phyloP scores from a whole-genome alignment of 2,329 filamentous ascomycete genomes.

The Sclerotinia trifoliorum region DNA sequence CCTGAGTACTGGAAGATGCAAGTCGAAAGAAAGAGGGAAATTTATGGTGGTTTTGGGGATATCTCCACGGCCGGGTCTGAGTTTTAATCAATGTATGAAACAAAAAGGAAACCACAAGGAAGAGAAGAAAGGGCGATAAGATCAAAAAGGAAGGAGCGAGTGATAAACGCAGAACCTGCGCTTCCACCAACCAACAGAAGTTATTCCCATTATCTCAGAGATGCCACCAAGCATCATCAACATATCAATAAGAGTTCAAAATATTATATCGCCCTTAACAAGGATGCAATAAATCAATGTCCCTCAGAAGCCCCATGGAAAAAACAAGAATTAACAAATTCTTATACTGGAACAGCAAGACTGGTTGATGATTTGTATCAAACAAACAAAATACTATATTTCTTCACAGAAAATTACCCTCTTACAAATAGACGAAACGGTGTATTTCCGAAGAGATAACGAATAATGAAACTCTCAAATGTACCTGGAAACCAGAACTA shows the following conservation, averaged over 20 bases:
- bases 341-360: not conserved
- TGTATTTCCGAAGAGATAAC: not conserved
- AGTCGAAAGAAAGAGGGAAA: not conserved
- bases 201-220: not conserved
- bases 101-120: not conserved
- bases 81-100: not conserved
- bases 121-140: not conserved
- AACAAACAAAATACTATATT: not conserved
- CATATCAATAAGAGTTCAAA: not conserved
- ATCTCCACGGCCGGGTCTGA: not conserved
- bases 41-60: not conserved
- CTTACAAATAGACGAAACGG: not conserved
- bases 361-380: not conserved
- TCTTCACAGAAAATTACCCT: not conserved
- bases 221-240: not conserved
- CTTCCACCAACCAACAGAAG: not conserved
- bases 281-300: not conserved
- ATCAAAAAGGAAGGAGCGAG: not conserved
- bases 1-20: not conserved
- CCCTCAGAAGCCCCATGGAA: not conserved
- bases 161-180: slow-evolving; percentile 23
- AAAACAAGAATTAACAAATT: slow-evolving; percentile 4
- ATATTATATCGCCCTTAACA: not conserved
- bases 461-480: not conserved
- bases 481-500: not conserved